phyloP scores from a whole-genome alignment of 768 basidiomycete genomes.

The Fomitopsis pulvina region DNA sequence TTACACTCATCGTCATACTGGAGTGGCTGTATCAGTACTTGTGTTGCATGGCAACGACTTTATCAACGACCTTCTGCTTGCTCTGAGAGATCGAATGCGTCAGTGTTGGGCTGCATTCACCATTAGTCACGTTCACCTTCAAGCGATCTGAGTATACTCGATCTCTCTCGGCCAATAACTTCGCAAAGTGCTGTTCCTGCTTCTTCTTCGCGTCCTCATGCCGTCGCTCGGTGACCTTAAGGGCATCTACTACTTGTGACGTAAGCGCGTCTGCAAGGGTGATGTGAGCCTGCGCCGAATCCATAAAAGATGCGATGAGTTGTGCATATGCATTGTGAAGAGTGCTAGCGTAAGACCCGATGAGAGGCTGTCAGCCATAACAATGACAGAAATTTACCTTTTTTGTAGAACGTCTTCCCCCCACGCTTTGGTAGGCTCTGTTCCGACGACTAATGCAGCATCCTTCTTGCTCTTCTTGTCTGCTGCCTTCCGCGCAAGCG shows the following conservation, averaged over 20 bases:
- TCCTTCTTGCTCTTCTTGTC: slow-evolving; percentile 67
- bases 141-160: slow-evolving; percentile 56
- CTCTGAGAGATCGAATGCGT: slow-evolving; percentile 30
- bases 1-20: slow-evolving; percentile 78
- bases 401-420: slow-evolving; percentile 43
- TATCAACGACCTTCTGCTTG: slow-evolving; percentile 50
- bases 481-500: slow-evolving; percentile 54
- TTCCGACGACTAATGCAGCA: slow-evolving; percentile 51
- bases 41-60: neutral
- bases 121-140: slow-evolving; percentile 42
- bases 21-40: neutral
- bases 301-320: slow-evolving; percentile 54
- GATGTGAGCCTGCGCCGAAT: slow-evolving; percentile 63
- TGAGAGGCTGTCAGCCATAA: neutral
- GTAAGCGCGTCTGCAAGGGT: slow-evolving; percentile 56
- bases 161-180: slow-evolving; percentile 64
- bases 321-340: slow-evolving; percentile 64
- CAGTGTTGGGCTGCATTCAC: neutral
- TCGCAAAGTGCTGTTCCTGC: slow-evolving; percentile 69
- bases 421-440: slow-evolving; percentile 59
- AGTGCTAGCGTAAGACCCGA: slow-evolving; percentile 44
- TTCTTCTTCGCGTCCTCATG: slow-evolving; percentile 67
- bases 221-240: slow-evolving; percentile 52
- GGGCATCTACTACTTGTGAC: slow-evolving; percentile 54
- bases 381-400: slow-evolving; percentile 37